A percentile compares a stretch with the other conserved stretches of the same genome.
Evolutionary conservation across 495 filamentous ascomycete species (phyloP).

Genomic region (Cercophora sp.): DNA sequence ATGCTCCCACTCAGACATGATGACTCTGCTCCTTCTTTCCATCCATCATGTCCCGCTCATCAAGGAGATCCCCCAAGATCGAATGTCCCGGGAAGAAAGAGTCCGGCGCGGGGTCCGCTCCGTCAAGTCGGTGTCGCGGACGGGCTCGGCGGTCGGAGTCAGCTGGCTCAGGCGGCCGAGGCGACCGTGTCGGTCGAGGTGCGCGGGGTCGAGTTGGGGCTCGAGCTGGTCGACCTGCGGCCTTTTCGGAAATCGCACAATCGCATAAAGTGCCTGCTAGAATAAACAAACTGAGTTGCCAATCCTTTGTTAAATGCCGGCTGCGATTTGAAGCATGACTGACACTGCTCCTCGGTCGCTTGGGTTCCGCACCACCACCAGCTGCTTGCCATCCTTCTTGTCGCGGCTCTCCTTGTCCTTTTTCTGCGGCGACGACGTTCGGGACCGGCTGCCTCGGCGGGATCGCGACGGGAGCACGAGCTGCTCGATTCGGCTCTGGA

Average conservation of each 20-base stretch:
- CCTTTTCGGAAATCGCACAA: conserved; percentile 7
- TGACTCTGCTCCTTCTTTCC: neutral
- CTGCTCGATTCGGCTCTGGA: conserved; percentile 23
- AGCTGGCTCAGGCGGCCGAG: neutral
- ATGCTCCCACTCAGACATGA: neutral
- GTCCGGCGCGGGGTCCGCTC: neutral
- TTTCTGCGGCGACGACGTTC: conserved; percentile 28
- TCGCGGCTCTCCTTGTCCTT: conserved; percentile 24
- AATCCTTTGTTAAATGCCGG: conserved; percentile 21
- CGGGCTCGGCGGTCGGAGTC: neutral
- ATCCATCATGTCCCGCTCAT: no score
- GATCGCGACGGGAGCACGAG: conserved; percentile 10
- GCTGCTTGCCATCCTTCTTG: conserved; percentile 30
- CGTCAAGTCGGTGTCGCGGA: neutral
- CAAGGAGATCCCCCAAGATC: no score
- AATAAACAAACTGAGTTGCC: conserved; percentile 1
- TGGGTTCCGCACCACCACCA: conserved; percentile 33
- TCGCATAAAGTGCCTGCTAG: conserved; percentile 12
- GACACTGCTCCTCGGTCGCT: conserved; percentile 31
- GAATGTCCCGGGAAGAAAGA: neutral
- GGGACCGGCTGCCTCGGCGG: conserved; percentile 22
- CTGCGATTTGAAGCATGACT: conserved; percentile 32
- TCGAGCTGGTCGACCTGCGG: neutral
- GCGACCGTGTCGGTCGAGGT: conserved; percentile 5
- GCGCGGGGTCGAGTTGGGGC: conserved; percentile 8